These are phyloP conservation scores for Aspergillus tamarii DNA, from an alignment of 2,329 filamentous ascomycete genomes.

Conservation along the genomic window DNA sequence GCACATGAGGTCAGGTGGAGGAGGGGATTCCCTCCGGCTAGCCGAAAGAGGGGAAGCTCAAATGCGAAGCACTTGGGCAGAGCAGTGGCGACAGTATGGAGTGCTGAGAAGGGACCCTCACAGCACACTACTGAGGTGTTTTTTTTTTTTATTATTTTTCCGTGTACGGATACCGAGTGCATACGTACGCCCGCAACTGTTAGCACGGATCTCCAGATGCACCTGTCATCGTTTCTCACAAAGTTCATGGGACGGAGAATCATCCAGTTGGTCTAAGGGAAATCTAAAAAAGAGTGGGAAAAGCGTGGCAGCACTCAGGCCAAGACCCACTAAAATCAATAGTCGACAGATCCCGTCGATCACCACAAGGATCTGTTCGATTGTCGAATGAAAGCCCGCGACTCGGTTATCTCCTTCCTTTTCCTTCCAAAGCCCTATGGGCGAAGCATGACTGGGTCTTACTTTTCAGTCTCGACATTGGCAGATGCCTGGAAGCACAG, in stretches of 20 bases:
- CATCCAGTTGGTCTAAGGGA: background rate
- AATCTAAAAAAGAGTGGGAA: constrained; percentile 10
- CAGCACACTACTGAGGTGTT: background rate
- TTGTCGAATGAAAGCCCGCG: constrained; percentile 13
- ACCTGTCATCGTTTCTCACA: constrained; percentile 23
- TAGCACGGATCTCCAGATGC: constrained; percentile 22
- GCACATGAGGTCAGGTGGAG: background rate
- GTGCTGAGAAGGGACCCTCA: background rate
- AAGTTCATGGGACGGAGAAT: constrained; percentile 13
- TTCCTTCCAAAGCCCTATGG: constrained; percentile 13
- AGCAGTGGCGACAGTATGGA: constrained; percentile 1
- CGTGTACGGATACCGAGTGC: background rate
- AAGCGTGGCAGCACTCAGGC: constrained; percentile 31
- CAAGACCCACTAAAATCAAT: constrained; percentile 43
- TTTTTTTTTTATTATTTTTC: background rate
- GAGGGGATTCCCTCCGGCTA: background rate
- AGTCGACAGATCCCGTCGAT: constrained; percentile 45
- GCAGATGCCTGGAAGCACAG: constrained; percentile 1
- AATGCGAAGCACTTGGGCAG: background rate
- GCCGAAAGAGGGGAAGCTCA: constrained; percentile 6
- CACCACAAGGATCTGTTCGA: constrained; percentile 34
- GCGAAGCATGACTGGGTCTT: background rate
- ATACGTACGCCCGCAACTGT: background rate
- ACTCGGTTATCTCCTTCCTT: constrained; percentile 22
- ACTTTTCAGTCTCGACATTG: constrained; percentile 1